Conservation (phyloP, 148 eudicot genomes). For the Heliamphora exappendiculata region DNA sequence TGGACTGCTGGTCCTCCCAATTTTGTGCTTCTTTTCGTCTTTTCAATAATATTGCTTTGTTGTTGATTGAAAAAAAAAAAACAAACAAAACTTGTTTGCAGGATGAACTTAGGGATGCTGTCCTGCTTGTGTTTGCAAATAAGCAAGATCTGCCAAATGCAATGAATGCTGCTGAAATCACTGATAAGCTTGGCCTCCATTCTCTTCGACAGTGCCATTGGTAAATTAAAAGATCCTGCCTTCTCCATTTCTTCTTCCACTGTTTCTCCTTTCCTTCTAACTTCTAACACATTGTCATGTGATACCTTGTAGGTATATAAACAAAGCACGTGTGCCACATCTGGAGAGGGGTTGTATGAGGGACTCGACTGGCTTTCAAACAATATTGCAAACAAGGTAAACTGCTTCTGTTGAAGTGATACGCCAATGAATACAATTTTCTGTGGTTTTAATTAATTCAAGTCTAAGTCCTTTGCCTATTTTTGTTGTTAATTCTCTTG, state of each 20-base stretch:
- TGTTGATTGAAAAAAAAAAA: too few species aligned
- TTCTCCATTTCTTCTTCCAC: background rate
- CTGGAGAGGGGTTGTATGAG: background rate
- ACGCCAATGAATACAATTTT: background rate
- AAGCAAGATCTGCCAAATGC: conserved; percentile 21
- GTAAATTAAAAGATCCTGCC: background rate
- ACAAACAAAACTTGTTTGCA: background rate
- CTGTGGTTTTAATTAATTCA: background rate
- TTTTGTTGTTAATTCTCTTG: background rate
- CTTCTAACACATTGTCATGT: background rate
- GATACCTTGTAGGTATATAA: conserved; percentile 3
- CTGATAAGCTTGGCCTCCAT: conserved; percentile 12
- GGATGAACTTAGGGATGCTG: conserved; percentile 17
- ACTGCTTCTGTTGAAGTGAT: background rate
- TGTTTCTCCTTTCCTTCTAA: background rate
- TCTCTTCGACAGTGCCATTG: conserved; percentile 11
- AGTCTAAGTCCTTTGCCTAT: background rate
- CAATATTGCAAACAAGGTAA: conserved; percentile 6
- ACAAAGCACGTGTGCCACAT: conserved; percentile 4
- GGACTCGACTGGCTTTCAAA: conserved; percentile 2
- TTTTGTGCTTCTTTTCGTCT: too few species aligned
- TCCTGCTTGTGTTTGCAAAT: conserved; percentile 10
- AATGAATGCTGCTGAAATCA: conserved; percentile 6
- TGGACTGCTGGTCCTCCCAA: too few species aligned
- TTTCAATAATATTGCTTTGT: too few species aligned